phyloP scores from a whole-genome alignment of 2,329 filamentous ascomycete species.

The Aspergillus fumigatiaffinis region DNA sequence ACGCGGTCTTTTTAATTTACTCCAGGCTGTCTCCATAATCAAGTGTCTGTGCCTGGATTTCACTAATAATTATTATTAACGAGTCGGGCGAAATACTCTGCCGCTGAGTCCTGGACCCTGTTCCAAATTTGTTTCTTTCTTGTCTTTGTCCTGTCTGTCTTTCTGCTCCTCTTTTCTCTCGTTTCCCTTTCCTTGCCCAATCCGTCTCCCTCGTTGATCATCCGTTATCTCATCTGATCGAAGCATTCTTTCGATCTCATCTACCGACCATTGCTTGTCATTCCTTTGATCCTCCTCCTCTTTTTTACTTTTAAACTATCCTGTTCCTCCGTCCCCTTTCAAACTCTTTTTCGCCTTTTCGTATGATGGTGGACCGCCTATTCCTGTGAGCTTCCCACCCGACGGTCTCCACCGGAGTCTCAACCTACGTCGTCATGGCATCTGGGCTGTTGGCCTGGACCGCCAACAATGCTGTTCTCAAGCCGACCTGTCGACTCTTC shows the following conservation, averaged over 20 bases:
- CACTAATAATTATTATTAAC: neutral
- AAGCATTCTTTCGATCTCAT: neutral
- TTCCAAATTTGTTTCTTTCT: neutral
- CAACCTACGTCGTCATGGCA: constrained; percentile 10
- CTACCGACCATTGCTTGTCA: neutral
- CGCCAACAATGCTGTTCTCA: constrained; percentile 2
- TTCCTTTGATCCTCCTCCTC: neutral
- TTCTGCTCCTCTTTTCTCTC: neutral
- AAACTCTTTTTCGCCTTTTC: neutral
- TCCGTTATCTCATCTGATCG: neutral
- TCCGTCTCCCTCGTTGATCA: neutral
- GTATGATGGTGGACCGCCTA: constrained; percentile 14
- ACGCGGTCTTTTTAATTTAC: neutral
- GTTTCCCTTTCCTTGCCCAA: neutral
- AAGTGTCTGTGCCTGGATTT: neutral
- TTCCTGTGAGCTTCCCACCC: constrained; percentile 5
- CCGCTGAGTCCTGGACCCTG: neutral
- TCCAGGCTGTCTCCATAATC: neutral
- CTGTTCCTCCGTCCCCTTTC: neutral
- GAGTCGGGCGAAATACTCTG: neutral
- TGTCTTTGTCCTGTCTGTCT: neutral
- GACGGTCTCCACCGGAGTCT: constrained; percentile 13
- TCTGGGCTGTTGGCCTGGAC: constrained; percentile 9
- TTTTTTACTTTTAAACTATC: neutral
- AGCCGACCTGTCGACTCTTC: constrained; percentile 2